Base-by-base conservation (phyloP, 78 protist species). In the Monosiga brevicollis region DNA sequence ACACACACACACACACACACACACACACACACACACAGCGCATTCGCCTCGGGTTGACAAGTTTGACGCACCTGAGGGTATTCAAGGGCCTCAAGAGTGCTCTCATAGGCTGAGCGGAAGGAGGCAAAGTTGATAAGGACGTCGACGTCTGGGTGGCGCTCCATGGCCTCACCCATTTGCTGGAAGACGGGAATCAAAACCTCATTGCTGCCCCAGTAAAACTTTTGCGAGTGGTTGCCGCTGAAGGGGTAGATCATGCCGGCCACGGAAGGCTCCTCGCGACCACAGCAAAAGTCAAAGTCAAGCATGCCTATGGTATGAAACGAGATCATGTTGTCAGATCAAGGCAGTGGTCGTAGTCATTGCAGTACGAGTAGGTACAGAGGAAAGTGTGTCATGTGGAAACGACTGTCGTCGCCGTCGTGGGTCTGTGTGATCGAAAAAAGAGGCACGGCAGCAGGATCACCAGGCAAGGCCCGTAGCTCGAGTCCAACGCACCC, bases 71-170 rank as follows among this genome's bases (percentile, higher is more conserved):
- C n/a, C n/a, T n/a, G n/a, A 43, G 1, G 37, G 78, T 82, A 85
- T n/a, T 88, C 37, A 11, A 96, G 84, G 24, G 94, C 93, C 74
- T 90, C 94, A 38, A 84, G 37, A 32, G 94, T 86, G 23, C 93
- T 79, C 76, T 73, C 83, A 88, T 83, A 91, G 25, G 93, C 98
- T 40, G 94, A 88, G 29, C 97, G 88, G 84, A 71, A 82, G 32
- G 94, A 88, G 26, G 98, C 95, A 81, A 96, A 96, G 92, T 96
- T 96, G 89, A 96, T 85, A 76, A 95, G 55, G 9, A 90, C 93
- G 86, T 89, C 91, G 9, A 84, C 94, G 1, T 88, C 87, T 41
- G 96, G 94, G 80, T 87, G 73, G 73, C 32, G 35, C 55, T 35
- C 74, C 73, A 89, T 73, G 32, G 97, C 97, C 1, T 81, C 87